phyloP scores from a whole-genome alignment of 164 flowering plant genomes.

The Sedum album region DNA sequence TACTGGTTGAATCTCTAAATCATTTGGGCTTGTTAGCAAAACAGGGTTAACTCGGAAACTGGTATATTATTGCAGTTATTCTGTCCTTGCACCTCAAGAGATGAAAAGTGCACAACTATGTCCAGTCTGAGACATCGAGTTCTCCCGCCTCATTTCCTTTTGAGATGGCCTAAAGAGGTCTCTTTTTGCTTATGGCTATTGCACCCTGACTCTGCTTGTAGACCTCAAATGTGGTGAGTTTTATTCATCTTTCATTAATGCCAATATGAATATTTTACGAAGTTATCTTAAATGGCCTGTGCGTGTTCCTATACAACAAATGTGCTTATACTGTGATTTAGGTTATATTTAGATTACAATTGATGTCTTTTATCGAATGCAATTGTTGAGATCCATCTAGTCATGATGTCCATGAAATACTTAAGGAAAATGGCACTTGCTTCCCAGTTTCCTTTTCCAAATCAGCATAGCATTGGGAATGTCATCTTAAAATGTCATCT shows the following conservation, averaged over 20 bases:
- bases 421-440: no score
- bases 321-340: no score
- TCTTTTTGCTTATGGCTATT: constrained; percentile 91
- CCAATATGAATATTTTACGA: no score
- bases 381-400: no score
- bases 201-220: constrained; percentile 78
- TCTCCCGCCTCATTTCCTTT: constrained; percentile 81
- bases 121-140: constrained; percentile 81
- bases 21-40: neutral
- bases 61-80: constrained; percentile 48
- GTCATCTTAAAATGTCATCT: no score
- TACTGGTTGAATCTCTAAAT: neutral
- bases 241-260: neutral
- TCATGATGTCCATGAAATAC: no score
- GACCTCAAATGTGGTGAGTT: constrained; percentile 71
- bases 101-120: constrained; percentile 84
- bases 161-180: constrained; percentile 94
- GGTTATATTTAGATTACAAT: no score
- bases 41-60: neutral
- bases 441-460: neutral
- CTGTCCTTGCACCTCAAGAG: constrained; percentile 63
- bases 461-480: neutral
- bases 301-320: no score
- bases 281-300: neutral
- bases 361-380: no score